Evolutionary conservation across 805 yeast species (phyloP).

Genomic region (Starmerella bacillaris): DNA sequence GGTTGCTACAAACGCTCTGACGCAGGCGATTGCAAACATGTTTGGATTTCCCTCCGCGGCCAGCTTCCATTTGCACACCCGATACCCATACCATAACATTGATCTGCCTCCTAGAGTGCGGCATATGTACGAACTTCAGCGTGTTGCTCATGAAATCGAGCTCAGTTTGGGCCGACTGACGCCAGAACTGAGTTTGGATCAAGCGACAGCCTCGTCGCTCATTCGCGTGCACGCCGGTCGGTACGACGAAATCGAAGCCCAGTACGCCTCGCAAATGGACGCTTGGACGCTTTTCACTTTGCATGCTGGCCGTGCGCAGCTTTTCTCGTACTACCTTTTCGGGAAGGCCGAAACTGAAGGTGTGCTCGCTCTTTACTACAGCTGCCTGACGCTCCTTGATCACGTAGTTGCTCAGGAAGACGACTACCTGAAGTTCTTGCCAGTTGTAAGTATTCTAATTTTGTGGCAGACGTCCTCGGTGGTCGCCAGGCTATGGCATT

Average conservation of each 20-base stretch:
- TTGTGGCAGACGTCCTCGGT: constrained; percentile 88
- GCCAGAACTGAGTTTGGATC: constrained; percentile 32
- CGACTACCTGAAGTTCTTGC: constrained; percentile 55
- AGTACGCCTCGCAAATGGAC: constrained; percentile 33
- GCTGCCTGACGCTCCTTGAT: constrained; percentile 51
- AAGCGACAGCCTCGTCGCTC: constrained; percentile 54
- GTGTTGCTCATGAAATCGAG: constrained; percentile 72
- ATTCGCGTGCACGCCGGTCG: constrained; percentile 52
- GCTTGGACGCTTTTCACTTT: constrained; percentile 53
- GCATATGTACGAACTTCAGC: constrained; percentile 67
- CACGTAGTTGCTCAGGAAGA: constrained; percentile 49
- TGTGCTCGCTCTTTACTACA: constrained; percentile 57
- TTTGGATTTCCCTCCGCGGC: constrained; percentile 92
- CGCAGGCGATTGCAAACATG: constrained; percentile 77
- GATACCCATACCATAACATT: constrained; percentile 18
- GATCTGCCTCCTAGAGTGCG: constrained; percentile 42
- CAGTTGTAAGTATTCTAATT: constrained; percentile 54
- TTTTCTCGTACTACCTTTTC: constrained; percentile 64
- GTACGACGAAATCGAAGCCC: constrained; percentile 56
- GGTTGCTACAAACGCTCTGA: constrained; percentile 81
- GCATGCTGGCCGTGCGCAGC: constrained; percentile 59
- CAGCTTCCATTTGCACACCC: constrained; percentile 45
- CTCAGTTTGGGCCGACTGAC: constrained; percentile 10
- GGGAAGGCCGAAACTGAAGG: constrained; percentile 25
- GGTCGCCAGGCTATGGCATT: constrained; percentile 59